Evolutionary conservation across 129 eudicot species (phyloP), one percentile per base, ranked within the genome.

Genomic region (Flaveria brownii): DNA sequence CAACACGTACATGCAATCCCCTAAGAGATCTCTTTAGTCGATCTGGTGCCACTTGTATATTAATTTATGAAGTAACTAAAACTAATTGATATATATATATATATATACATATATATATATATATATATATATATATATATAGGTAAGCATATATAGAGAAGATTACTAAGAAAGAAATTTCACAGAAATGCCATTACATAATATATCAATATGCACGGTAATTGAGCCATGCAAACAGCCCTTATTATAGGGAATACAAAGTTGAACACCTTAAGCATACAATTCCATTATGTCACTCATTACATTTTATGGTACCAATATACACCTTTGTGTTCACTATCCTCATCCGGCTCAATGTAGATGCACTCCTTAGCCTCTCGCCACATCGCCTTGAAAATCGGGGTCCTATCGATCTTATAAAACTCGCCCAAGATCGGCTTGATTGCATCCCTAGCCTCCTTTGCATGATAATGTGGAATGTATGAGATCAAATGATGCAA

Each of bases 391-490:
- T 79, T 79, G 1, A 79, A 62, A 0, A 79, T 79, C 8, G 83
- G 83, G 52, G 83, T 79, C 62, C 83, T 74, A 9, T 79, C 83
- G 5, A 74, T 74, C 72, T 81, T 76, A 68, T 81, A 81, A 60
- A 28, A 81, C 14, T 81, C 84, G 0, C 84, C 84, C 57, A 81
- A 18, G 22, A 75, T 41, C 1, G 83, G 79, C n/a, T 80, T 80
- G 22, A 80, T 80, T 12, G 83, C 83, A n/a, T 73, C 83, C 30
- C 73, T 71, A 0, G 82, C 82, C 15, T 79, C 82, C 67, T 71
- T 73, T 47, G 77, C 82, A 49, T 79, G 83, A 66, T 80, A 80
- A 56, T 80, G 83, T 36, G 83, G 83, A 30, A 80, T 80, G 69
- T 72, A 62, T 3, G 83, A 80, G 74, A 80, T 72, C 25, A 80